phyloP scores from a whole-genome alignment of 2,329 filamentous ascomycete genomes.

The Botryosphaeria dothidea region DNA sequence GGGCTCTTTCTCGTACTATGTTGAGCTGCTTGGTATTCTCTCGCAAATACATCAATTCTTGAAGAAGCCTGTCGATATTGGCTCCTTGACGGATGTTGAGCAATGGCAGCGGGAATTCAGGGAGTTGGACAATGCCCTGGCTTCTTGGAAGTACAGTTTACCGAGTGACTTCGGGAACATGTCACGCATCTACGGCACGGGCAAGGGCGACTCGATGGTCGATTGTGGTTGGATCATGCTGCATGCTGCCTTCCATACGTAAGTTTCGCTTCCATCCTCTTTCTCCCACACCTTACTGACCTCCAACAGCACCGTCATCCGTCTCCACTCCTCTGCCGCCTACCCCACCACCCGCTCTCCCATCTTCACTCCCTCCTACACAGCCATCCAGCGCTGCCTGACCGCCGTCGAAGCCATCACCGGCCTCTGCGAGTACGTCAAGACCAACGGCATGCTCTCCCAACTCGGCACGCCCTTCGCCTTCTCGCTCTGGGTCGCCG shows the following conservation, averaged over 20 bases:
- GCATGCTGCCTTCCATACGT: slow-evolving; percentile 86
- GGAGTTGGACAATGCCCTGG: slow-evolving; percentile 77
- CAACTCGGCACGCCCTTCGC: slow-evolving; percentile 89
- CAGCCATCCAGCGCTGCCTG: slow-evolving; percentile 79
- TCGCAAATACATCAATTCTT: slow-evolving; percentile 87
- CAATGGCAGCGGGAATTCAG: slow-evolving; percentile 87
- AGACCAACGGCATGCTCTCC: slow-evolving; percentile 68
- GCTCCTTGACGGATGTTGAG: slow-evolving; percentile 79
- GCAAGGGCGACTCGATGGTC: slow-evolving; percentile 42
- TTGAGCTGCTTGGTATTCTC: slow-evolving; percentile 84
- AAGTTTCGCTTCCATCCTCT: slow-evolving; percentile 32
- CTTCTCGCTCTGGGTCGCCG: slow-evolving; percentile 90
- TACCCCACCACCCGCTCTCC: slow-evolving; percentile 87
- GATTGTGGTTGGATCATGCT: slow-evolving; percentile 89
- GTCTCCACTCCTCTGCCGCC: slow-evolving; percentile 86
- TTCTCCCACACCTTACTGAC: neutral
- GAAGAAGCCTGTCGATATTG: slow-evolving; percentile 87
- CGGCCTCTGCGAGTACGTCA: slow-evolving; percentile 75
- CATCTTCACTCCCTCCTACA: slow-evolving; percentile 87
- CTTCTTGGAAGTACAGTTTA: slow-evolving; percentile 80
- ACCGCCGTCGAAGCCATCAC: slow-evolving; percentile 72
- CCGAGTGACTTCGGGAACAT: slow-evolving; percentile 84
- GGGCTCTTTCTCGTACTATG: slow-evolving; percentile 85
- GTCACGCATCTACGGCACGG: slow-evolving; percentile 65
- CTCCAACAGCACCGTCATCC: slow-evolving; percentile 68